Evolutionary conservation across 2,329 filamentous ascomycete species (phyloP).

Genomic region (Alternaria incomplexa): DNA sequence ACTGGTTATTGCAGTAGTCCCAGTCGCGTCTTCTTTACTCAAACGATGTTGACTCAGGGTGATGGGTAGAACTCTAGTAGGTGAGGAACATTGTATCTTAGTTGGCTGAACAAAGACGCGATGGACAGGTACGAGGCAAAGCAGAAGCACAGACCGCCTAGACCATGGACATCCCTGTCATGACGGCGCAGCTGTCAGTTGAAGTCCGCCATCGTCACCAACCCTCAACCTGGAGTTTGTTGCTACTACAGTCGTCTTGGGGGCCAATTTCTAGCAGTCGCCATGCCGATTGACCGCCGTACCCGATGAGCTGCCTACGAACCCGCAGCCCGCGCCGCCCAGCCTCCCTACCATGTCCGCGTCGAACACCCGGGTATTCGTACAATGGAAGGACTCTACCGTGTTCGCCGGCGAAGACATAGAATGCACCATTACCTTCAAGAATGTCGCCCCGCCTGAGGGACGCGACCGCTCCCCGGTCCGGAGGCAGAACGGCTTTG

Average conservation of each 20-base stretch:
- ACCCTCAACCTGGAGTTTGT: neutral
- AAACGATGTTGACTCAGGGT: no score
- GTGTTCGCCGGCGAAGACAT: constrained; percentile 97
- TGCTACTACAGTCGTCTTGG: constrained; percentile 8
- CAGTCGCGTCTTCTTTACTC: no score
- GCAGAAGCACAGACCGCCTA: constrained; percentile 5
- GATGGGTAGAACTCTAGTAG: no score
- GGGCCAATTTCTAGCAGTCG: constrained; percentile 21
- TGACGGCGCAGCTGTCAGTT: constrained; percentile 10
- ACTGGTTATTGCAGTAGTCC: no score
- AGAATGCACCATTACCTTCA: constrained; percentile 95
- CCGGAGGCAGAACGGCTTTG: constrained; percentile 46
- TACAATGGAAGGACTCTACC: constrained; percentile 91
- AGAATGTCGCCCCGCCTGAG: constrained; percentile 71
- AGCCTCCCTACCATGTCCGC: constrained; percentile 39
- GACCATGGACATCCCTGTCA: constrained; percentile 4
- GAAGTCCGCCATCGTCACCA: neutral
- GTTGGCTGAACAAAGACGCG: neutral
- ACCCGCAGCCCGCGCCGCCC: constrained; percentile 34
- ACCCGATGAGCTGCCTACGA: constrained; percentile 41
- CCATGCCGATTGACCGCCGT: constrained; percentile 35
- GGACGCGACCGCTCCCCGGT: constrained; percentile 40
- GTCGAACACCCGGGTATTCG: constrained; percentile 87
- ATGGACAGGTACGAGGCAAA: neutral
- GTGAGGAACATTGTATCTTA: neutral